Evolutionary conservation across 83 land plant species (phyloP), one percentile per base, ranked within the genome.

Genomic region (Isoetes engelmannii): DNA sequence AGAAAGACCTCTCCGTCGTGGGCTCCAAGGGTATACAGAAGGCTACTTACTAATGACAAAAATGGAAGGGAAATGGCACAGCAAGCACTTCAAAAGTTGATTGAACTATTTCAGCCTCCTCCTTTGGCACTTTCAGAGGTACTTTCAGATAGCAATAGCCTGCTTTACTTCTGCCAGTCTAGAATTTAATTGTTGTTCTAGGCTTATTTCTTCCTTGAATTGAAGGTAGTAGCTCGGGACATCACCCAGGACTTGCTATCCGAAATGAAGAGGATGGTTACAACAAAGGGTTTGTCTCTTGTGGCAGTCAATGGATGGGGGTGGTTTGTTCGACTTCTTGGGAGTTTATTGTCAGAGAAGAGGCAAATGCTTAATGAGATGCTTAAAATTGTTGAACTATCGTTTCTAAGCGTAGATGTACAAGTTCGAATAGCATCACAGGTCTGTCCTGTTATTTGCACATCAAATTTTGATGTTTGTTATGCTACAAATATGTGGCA

Each of bases 401-500:
- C 87, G 48, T 87, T 87, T 77, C 65, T 81, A 44, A 81, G 80
- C 68, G 60, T 47, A 46, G 79, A 80, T 21, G 64, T 84, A 43
- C 84, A 84, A 64, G 79, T 80, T 48, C 84, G 75, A 63, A 79
- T 80, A 69, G 87, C 83, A 64, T 69, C 87, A 37, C 87, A 61
- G 83, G 90, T 87, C 15, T 41, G 54, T 42, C 15, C 20, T 54
- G 21, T 21, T 17, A 45, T 44, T 5, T 45, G 45, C 7, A 44
- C 37, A 21, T 60, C 41, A 17, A 45, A 4, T 71, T 2, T 19
- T 44, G 5, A 28, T 69, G 21, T 45, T 67, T 57, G 28, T 18
- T 44, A 62, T 20, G 46, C 49, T 54, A 19, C 6, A 60, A 53
- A 44, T 56, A 48, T 17, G 5, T 12, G 13, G 21, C 15, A 9